Base-by-base conservation (phyloP, 495 filamentous ascomycete genomes). In the Podospora fimiseda region DNA sequence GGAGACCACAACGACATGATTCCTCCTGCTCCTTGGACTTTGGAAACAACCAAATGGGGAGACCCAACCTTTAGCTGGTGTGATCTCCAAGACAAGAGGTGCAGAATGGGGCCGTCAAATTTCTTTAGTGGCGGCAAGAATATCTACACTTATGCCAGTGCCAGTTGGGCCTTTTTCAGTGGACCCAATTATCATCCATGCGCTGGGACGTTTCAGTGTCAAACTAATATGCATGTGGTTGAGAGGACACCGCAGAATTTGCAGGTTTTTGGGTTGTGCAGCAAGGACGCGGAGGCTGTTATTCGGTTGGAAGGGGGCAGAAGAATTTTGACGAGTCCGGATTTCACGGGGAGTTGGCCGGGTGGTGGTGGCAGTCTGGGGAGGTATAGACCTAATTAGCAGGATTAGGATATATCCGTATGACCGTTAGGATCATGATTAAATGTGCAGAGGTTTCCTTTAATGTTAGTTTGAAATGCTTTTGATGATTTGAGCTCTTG, bases 141-240 rank as follows among this genome's bases (percentile, higher is more conserved):
- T 46, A 64, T 84, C 2, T 78, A 75, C 41, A 72, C 80, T 0
- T 84, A 84, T 57, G 79, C 77, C 0, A 77, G 75, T 14, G 86
- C 84, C 2, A 68, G 80, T 6, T 89, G 86, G 80, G 77, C 74
- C n/a, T 89, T 88, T 67, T 89, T 87, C 72, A 79, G 80, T 36
- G 73, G 72, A 4, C 70, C 70, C 5, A 56, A 57, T 0, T 57
- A 59, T 33, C 60, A 67, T 51, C 18, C 22, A 0, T 74, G 71
- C 22, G 41, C 41, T 49, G 60, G 66, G 13, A 38, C 18, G 8
- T 64, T 37, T 27, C 16, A 62, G 51, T 74, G 71, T 21, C 71
- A 74, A 39, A 21, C 60, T 62, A 50, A 61, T 36, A 66, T 73
- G 63, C 70, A 74, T 37, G 66, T 64, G 55, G 62, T 74, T 22